A percentile compares a stretch with the other conserved stretches of the same genome.
These are phyloP conservation scores for Smallanthus sonchifolius DNA, from an alignment of 129 eudicot species.

Conservation along the genomic window DNA sequence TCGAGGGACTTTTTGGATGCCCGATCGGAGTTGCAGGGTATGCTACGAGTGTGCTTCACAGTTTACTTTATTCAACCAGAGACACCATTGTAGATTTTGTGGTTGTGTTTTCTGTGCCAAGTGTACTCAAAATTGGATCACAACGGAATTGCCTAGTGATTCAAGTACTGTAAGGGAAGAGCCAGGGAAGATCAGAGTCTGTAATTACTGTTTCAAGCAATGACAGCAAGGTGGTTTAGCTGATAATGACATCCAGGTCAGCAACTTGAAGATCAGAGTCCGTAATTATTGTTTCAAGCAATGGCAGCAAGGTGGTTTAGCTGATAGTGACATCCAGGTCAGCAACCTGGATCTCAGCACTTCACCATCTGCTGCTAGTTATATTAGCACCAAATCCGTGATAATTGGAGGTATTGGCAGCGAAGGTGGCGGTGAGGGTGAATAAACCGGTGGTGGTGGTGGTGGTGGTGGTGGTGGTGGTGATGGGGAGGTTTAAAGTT, in stretches of 20 bases:
- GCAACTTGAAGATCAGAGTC: no score
- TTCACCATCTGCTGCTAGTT: slow-evolving; percentile 66
- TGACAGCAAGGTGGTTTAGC: slow-evolving; percentile 64
- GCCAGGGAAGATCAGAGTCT: slow-evolving; percentile 63
- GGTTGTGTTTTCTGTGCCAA: slow-evolving; percentile 82
- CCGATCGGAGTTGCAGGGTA: slow-evolving; percentile 95
- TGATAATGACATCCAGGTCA: slow-evolving; percentile 49
- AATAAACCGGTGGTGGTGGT: no score
- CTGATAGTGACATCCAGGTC: no score
- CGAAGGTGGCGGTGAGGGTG: no score
- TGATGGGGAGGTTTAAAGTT: no score
- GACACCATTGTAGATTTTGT: slow-evolving; percentile 89
- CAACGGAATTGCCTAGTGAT: slow-evolving; percentile 40
- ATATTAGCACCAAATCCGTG: slow-evolving; percentile 62
- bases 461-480: no score
- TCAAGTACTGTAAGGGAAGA: slow-evolving; percentile 32
- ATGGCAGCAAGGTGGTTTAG: no score
- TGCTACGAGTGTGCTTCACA: slow-evolving; percentile 89
- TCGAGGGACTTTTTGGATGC: slow-evolving; percentile 99
- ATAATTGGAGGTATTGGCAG: no score
- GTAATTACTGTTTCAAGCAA: slow-evolving; percentile 85
- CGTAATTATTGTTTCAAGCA: no score
- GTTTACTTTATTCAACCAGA: slow-evolving; percentile 66
- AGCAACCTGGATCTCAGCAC: slow-evolving; percentile 44
- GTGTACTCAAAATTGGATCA: slow-evolving; percentile 76